Base-by-base conservation (phyloP, 140 eudicot species). In the Senecio squalidus region DNA sequence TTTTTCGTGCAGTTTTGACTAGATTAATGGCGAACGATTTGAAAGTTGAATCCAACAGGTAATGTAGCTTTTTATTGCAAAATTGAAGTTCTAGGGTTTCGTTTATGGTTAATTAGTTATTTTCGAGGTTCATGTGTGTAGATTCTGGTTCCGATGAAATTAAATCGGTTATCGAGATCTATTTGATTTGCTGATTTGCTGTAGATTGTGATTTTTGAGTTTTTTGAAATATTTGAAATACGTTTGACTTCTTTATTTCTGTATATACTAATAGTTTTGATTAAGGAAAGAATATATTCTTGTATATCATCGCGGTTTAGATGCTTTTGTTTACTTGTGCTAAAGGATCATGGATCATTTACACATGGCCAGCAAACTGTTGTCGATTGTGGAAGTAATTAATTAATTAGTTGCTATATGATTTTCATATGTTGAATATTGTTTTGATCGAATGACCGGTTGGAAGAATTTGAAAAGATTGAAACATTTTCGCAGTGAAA, bases 401-500 rank as follows among this genome's bases (percentile, higher is more conserved):
- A 2, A 5, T 6, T 26, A 26, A 24, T 23, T 40, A 8, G 28
- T 14, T 2, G 53, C 9, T 46, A 9, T 16, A 3, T 9, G 8
- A 17, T 14, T 17, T 6, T 1, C 0, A 16, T 26, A 65, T 16
- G 62, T 36, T 16, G 33, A 17, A 47, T 13, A 29, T n/a, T n/a
- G n/a, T n/a, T n/a, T n/a, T n/a, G n/a, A n/a, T n/a, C n/a, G n/a
- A n/a, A n/a, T n/a, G n/a, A n/a, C n/a, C n/a, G n/a, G n/a, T n/a
- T n/a, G n/a, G n/a, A n/a, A n/a, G 54, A 34, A 58, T 11, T 16
- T 48, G 40, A 72, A 13, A 40, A 44, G 5, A 64, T 21, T 14
- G 31, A 62, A 48, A 46, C 52, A 21, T 66, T 62, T 9, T 68
- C 62, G 71, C 75, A 80, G 85, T 67, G 63, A 79, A 1, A 68